Base-by-base conservation (phyloP, 345 rosid genomes). In the Gossypium thurberi region DNA sequence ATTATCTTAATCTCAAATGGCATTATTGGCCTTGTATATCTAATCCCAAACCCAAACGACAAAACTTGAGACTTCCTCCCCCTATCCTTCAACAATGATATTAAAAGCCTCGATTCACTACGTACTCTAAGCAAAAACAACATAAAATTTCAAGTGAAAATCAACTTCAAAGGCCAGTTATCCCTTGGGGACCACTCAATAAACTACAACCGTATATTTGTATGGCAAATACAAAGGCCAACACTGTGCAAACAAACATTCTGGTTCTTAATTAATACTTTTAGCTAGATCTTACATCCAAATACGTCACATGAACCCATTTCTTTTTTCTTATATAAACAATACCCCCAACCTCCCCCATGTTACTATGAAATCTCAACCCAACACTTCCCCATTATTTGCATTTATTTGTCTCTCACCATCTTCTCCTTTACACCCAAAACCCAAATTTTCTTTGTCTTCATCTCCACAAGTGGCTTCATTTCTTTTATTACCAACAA, bases 341-440 rank as follows among this genome's bases (percentile, higher is more conserved):
- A 57, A 9, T 13, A 8, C 40, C 9, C 46, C 40, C 68, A 57
- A 9, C 10, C n/a, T 40, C 3, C 46, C 65, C 85, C 83, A 82
- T 84, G 83, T 81, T 82, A 77, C 61, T 5, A 48, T 57, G 76
- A 81, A 56, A 80, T 78, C 84, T 14, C 12, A 64, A 63, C 77
- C 84, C 79, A 82, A 76, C 88, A 21, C 28, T 67, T 74, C 78
- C 69, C 79, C 48, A 57, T 75, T 75, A 70, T 71, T 70, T 74
- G 78, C 84, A 5, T 79, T 78, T 85, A 85, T 84, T 78, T 85
- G 85, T 84, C 84, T 80, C 59, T 56, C 40, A 17, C 70, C 74
- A 72, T 63, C 65, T 78, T 82, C 77, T 33, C 7, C 40, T 71
- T 64, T 74, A 73, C 84, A 80, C 82, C 79, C 76, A 3, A 57